Conservation (phyloP, 1,284 basidiomycete genomes). For the Ceratobasidium sp. region DNA sequence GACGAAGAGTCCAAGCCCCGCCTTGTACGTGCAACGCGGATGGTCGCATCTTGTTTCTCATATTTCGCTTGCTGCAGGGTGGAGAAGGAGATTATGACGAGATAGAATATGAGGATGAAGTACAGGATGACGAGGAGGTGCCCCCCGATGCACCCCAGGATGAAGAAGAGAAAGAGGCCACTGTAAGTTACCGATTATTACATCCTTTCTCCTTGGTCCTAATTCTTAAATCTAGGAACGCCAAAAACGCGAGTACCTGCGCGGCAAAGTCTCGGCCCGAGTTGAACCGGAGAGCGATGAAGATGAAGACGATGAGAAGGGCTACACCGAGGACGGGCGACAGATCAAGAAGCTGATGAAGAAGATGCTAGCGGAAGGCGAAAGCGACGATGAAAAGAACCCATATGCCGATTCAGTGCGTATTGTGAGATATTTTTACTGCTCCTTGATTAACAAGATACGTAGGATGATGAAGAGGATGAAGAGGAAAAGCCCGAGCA, state of each 20-base stretch:
- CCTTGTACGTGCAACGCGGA: slow-evolving; percentile 56
- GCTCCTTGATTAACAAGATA: neutral
- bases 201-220: neutral
- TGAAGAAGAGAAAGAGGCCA: slow-evolving; percentile 84
- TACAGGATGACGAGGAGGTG: slow-evolving; percentile 88
- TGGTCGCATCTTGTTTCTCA: slow-evolving; percentile 17
- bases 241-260: slow-evolving; percentile 81
- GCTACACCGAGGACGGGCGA: slow-evolving; percentile 32
- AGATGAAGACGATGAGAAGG: slow-evolving; percentile 46
- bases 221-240: slow-evolving; percentile 68
- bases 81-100: slow-evolving; percentile 80
- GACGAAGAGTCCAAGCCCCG: slow-evolving; percentile 64
- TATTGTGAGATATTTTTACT: neutral
- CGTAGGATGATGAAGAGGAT: slow-evolving; percentile 48
- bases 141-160: slow-evolving; percentile 68
- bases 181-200: slow-evolving; percentile 61
- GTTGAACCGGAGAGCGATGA: slow-evolving; percentile 47
- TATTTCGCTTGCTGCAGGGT: slow-evolving; percentile 40
- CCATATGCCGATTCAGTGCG: slow-evolving; percentile 42
- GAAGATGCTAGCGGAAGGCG: slow-evolving; percentile 32
- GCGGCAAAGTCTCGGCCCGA: slow-evolving; percentile 78
- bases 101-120: slow-evolving; percentile 82
- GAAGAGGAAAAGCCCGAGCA: slow-evolving; percentile 46
- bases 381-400: slow-evolving; percentile 44
- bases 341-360: slow-evolving; percentile 32